Base-by-base conservation (phyloP, 441 rosid genomes). In the Sinapis alba region DNA sequence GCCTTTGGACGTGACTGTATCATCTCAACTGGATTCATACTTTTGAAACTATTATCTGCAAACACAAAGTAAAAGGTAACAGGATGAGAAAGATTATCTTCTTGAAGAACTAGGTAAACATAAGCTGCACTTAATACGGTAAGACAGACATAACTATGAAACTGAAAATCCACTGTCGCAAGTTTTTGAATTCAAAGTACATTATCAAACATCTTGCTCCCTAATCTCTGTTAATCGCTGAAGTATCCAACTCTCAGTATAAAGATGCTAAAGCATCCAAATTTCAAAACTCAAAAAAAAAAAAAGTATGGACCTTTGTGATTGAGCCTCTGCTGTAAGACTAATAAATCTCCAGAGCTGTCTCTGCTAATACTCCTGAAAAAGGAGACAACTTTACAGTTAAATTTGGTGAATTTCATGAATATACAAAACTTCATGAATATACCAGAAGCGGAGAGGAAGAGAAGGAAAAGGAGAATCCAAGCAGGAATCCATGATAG, bases 381-480 rank as follows among this genome's bases (percentile, higher is more conserved):
- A 77, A 58, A 65, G 69, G 69, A 32, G 2, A 1, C 1, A 8
- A 9, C 24, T 4, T 26, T 6, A 1, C 20, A 68, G 7, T 12
- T 16, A 21, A 38, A 12, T 5, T 59, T 73, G 43, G 61, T 10
- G 27, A 50, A 47, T 51, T 5, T 32, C 26, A 26, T 27, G 47
- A 54, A 63, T 10, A 27, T n/a, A n/a, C n/a, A n/a, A n/a, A 50
- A 47, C 43, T 6, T 34, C 32, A 27, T 28, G 47, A 54, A 63
- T 12, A 57, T 89, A 91, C 98, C 99, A 93, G 84, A 86, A 93
- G 18, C 95, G 88, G 38, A 95, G 78, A 36, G 88, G 86, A 13
- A 88, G 77, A 30, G 89, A 88, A 68, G 47, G 85, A 62, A 89
- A 84, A 38, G 89, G 89, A 32, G 94, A 90, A 26, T 86, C 90